Base-by-base conservation (phyloP, 306 rosid species). In the Argentina anserina region DNA sequence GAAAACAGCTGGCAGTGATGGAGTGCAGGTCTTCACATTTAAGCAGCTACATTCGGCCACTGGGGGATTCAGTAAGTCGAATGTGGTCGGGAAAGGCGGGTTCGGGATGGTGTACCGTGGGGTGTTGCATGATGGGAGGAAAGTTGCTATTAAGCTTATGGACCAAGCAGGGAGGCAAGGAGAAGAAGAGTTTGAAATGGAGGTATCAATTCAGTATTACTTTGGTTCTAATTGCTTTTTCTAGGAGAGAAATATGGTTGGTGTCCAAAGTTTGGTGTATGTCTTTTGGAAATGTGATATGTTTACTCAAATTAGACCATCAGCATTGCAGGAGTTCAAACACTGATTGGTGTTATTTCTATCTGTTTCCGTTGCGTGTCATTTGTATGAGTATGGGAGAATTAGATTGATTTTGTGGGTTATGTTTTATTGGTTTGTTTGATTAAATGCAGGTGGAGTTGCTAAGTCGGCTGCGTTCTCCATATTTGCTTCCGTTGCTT, bases 1-100 rank as follows among this genome's bases (percentile, higher is more conserved):
- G 50, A 86, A 94, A 87, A 87, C 84, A 72, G 79, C 79, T 79
- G 71, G 84, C 33, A 89, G 83, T 72, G 85, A 89, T 67, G 97
- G 98, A 59, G 89, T 84, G 74, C 87, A 78, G 78, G 85, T 91
- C 33, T 94, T 91, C 87, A 84, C 96, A 64, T 94, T 86, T 86
- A 91, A 91, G 91, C 98, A 91, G 81, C 86, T 94, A 43, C 89
- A 91, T 85, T 94, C 97, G 53, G 95, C 98, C 9, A 87, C 97
- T 2, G 84, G 92, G 31, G 91, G 95, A 49, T 94, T 91, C 83
- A 89, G 95, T 89, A 91, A 89, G 89, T 88, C 96, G 53, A 88
- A 89, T 76, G 96, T 94, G 78, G 83, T 89, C 56, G 98, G 97
- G 39, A 93, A 89, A 70, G 98, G 97, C 40, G 89, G 96, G 46